These are phyloP conservation scores for Chaetomium sp. DNA, from an alignment of 2,329 filamentous ascomycete genomes.

Conservation along the genomic window DNA sequence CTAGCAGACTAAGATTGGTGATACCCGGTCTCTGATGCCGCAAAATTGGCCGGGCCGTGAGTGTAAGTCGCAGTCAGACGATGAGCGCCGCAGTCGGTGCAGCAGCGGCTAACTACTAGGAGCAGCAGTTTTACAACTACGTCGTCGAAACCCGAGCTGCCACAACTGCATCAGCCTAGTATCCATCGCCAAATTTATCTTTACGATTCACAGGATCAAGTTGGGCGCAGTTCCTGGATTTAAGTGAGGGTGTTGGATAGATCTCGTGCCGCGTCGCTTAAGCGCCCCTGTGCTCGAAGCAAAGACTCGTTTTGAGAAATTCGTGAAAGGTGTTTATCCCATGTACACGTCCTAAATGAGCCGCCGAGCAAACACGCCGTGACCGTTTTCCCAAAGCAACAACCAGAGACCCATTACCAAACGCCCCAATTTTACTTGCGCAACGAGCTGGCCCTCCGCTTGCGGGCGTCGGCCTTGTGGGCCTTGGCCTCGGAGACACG, in stretches of 20 bases:
- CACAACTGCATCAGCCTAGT: not conserved
- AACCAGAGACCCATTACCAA: slow-evolving; percentile 26
- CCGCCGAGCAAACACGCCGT: slow-evolving; percentile 25
- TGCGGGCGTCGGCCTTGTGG: slow-evolving; percentile 87
- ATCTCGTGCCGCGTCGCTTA: slow-evolving; percentile 11
- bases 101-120: too few relatives aligned
- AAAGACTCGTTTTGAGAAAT: slow-evolving; percentile 21
- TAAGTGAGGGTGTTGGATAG: slow-evolving; percentile 8
- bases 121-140: too few relatives aligned
- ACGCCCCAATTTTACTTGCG: slow-evolving; percentile 61
- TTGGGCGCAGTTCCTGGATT: not conserved
- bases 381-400: slow-evolving; percentile 25
- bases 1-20: too few relatives aligned
- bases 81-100: too few relatives aligned
- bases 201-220: not conserved
- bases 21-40: too few relatives aligned
- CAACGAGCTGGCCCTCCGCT: slow-evolving; percentile 95
- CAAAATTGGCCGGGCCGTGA: too few relatives aligned
- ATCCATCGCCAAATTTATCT: slow-evolving; percentile 6
- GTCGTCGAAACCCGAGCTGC: not conserved
- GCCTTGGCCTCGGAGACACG: slow-evolving; percentile 94
- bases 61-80: too few relatives aligned
- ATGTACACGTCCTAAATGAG: slow-evolving; percentile 26
- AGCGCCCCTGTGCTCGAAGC: slow-evolving; percentile 18
- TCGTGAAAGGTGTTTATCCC: slow-evolving; percentile 24